Conservation (phyloP, 495 filamentous ascomycete genomes). For the Neurospora hispaniola region DNA sequence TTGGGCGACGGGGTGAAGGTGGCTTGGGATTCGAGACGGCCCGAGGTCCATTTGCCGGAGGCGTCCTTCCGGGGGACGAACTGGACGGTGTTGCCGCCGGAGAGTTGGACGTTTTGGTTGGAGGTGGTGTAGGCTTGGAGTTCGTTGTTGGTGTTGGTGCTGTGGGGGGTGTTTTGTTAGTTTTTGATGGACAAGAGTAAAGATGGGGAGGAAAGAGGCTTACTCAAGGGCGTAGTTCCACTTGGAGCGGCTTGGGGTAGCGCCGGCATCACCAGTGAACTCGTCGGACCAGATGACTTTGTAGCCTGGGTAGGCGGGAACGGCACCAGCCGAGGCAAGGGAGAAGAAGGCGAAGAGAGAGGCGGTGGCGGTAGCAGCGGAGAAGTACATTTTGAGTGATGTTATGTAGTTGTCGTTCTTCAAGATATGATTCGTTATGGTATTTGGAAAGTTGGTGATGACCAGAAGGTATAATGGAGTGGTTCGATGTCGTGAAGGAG, state of each 20-base stretch:
- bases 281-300: constrained; percentile 19
- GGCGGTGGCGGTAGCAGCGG: neutral
- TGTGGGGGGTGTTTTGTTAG: constrained; percentile 1
- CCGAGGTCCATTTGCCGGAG: constrained; percentile 37
- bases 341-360: constrained; percentile 14
- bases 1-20: constrained; percentile 33
- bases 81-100: constrained; percentile 35
- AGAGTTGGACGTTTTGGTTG: constrained; percentile 35
- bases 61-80: constrained; percentile 30
- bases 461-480: neutral
- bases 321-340: constrained; percentile 12
- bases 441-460: neutral
- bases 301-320: constrained; percentile 16
- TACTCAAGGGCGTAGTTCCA: constrained; percentile 32
- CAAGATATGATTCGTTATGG: neutral
- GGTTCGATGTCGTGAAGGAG: neutral
- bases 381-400: neutral
- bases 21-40: constrained; percentile 34
- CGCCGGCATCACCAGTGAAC: constrained; percentile 16
- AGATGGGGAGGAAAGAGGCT: neutral
- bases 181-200: no score
- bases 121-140: constrained; percentile 31
- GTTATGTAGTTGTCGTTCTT: neutral
- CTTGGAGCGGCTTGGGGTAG: constrained; percentile 9
- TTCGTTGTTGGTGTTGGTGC: constrained; percentile 34